A percentile compares a stretch with the other conserved stretches of the same genome.
These are phyloP conservation scores for Nitzschia sp. DNA, from an alignment of 108 stramenopile genomes.

Conservation along the genomic window DNA sequence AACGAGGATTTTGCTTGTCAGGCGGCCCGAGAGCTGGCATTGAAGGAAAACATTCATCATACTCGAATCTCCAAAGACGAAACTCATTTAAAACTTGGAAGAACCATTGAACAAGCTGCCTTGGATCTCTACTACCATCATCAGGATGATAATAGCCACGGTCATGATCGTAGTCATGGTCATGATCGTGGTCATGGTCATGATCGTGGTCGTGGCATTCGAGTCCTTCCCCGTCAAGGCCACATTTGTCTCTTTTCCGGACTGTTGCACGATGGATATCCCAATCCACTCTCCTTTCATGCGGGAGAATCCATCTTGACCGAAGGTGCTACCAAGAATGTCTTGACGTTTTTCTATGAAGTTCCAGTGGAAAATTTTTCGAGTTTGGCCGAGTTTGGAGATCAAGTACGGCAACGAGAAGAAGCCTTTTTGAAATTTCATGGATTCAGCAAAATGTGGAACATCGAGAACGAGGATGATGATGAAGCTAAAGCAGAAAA, in stretches of 20 bases:
- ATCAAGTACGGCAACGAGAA: neutral
- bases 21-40: neutral
- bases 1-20: neutral
- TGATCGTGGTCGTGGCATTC: neutral
- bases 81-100: neutral
- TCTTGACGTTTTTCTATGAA: slow-evolving; percentile 4
- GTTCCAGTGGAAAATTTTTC: neutral
- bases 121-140: neutral
- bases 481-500: too few relatives aligned
- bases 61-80: slow-evolving; percentile 6
- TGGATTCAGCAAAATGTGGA: too few relatives aligned
- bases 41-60: neutral
- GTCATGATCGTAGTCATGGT: too few relatives aligned
- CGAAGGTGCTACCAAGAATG: neutral
- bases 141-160: too few relatives aligned
- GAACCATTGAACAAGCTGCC: neutral
- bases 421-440: neutral
- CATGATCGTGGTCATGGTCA: neutral
- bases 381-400: slow-evolving; percentile 2
- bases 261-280: neutral
- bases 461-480: too few relatives aligned
- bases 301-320: neutral
- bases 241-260: neutral
- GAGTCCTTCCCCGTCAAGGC: neutral
- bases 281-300: neutral